Base-by-base conservation (phyloP, 306 rosid species). In the Gillenia trifoliata region DNA sequence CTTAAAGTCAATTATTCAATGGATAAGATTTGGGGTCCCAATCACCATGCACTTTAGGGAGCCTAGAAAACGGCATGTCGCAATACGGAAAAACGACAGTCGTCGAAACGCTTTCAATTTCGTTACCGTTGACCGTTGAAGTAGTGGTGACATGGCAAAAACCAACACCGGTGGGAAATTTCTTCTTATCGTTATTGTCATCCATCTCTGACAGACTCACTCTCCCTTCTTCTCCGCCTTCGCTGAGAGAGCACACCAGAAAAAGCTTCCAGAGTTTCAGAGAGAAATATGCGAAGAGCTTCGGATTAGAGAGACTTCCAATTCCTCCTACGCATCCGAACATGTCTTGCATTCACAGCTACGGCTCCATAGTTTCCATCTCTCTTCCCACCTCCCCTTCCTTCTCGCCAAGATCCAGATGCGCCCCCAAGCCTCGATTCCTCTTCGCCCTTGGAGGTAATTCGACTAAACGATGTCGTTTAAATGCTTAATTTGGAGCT, bases 371-470 rank as follows among this genome's bases (percentile, higher is more conserved):
- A 30, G 87, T 87, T 36, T 78, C 78, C 77, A 80, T 81, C 86
- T 81, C 85, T 43, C 61, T 72, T 55, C 83, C 83, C 57, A 69
- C 85, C 25, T 64, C 47, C 10, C 73, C 83, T 52, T 79, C 81
- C 17, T 66, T 70, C 5, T 34, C 78, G 28, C 23, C 43, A 72
- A 79, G 80, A 59, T 78, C 86, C 38, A 41, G 72, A 45, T 83
- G 65, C 69, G 25, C 80, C 70, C 69, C 88, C 43, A 81, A 72
- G 61, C 52, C 88, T 74, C 81, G 75, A 13, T 60, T 93, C 75
- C 80, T 70, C 64, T 93, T 93, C 76, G 29, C 96, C 57, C 83
- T 90, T 4, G 84, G 84, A 86, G 98, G 98, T 92, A 75, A 63
- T 23, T 47, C 68, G 6, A 34, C 33, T 15, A 15, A 5, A 30